Evolutionary conservation across 495 filamentous ascomycete species (phyloP).

Genomic region (Aspergillus heteromorphus): DNA sequence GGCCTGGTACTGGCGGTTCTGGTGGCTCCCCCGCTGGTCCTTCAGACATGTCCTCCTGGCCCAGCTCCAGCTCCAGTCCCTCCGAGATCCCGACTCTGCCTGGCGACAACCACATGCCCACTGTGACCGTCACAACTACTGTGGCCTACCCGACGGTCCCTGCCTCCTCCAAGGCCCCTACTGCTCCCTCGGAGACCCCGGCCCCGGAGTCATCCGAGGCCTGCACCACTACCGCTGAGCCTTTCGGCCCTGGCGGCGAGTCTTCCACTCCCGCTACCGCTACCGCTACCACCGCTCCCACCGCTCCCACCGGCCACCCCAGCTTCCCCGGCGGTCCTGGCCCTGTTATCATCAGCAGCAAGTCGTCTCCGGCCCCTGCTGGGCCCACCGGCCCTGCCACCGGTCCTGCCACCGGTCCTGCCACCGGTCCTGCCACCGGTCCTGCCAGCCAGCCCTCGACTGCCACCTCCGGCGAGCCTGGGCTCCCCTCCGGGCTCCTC

Average conservation of each 20-base stretch:
- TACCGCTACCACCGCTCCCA: too few species aligned
- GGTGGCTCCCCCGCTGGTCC: background rate
- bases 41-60: background rate
- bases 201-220: background rate
- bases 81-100: background rate
- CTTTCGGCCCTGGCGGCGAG: background rate
- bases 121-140: background rate
- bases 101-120: background rate
- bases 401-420: slow-evolving; percentile 21
- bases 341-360: background rate
- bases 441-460: background rate
- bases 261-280: background rate
- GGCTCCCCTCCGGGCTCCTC: too few species aligned
- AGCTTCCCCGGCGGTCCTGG: background rate
- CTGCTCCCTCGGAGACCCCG: background rate
- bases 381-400: slow-evolving; percentile 14
- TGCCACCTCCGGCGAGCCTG: background rate
- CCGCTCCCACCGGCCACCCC: background rate
- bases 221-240: background rate
- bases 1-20: background rate
- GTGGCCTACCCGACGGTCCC: background rate
- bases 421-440: too few species aligned
- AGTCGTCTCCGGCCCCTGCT: slow-evolving; percentile 1
- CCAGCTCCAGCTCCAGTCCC: background rate
- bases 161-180: background rate